Percentiles rank a stretch among this genome's conserved stretches.
These are phyloP conservation scores for Heliamphora exappendiculata DNA, from an alignment of 148 eudicot species.

Conservation along the genomic window DNA sequence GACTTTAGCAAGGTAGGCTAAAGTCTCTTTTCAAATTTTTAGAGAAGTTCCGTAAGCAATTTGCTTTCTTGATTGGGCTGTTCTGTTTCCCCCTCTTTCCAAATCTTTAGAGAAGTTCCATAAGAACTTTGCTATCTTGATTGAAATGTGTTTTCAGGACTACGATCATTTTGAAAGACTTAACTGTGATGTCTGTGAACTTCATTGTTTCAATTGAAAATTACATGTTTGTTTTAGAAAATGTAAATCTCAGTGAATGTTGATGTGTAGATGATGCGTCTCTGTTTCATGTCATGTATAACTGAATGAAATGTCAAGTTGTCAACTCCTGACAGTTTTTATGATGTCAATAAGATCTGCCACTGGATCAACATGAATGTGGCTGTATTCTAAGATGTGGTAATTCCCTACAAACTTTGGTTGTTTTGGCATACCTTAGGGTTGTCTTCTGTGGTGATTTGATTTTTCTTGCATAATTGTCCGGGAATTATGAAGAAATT, in stretches of 20 bases:
- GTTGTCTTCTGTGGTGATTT: neutral
- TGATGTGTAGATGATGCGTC: neutral
- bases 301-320: neutral
- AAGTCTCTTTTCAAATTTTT: no score
- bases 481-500: neutral
- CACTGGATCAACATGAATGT: neutral
- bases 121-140: neutral
- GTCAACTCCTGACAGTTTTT: no score
- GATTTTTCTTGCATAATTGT: neutral
- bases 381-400: neutral
- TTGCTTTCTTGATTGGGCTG: no score
- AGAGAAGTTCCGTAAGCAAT: no score
- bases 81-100: no score
- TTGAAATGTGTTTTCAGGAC: neutral
- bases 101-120: neutral
- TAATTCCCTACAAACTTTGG: neutral
- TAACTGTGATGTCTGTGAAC: neutral
- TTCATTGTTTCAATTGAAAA: no score
- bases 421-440: neutral
- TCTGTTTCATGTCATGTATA: neutral
- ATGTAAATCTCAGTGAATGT: no score
- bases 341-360: neutral
- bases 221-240: no score
- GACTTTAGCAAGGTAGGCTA: no score
- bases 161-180: neutral